Percentiles rank a stretch among this genome's conserved stretches.
Conservation (phyloP, 2,329 filamentous ascomycete species). For the Septoria petroselini region DNA sequence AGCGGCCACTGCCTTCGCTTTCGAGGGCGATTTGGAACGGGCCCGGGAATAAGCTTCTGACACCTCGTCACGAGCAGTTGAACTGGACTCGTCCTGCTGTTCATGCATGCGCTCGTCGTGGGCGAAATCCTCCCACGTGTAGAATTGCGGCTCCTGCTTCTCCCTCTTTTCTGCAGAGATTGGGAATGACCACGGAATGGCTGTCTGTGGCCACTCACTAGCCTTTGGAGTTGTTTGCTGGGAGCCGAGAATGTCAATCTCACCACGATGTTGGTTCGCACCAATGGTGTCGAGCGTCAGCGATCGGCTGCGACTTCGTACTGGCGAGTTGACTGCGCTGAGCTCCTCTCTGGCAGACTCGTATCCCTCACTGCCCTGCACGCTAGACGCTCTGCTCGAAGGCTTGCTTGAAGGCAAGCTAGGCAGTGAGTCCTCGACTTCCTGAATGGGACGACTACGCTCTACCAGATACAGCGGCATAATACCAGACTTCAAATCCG, state of each 20-base stretch:
- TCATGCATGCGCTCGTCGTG: constrained; percentile 34
- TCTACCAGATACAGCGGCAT: constrained; percentile 76
- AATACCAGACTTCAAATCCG: constrained; percentile 58
- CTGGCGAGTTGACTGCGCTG: constrained; percentile 22
- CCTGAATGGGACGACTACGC: constrained; percentile 51
- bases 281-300: constrained; percentile 30
- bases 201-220: constrained; percentile 41
- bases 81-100: constrained; percentile 9
- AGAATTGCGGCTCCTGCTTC: constrained; percentile 38
- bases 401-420: constrained; percentile 51
- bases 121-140: constrained; percentile 40
- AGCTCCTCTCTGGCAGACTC: constrained; percentile 44
- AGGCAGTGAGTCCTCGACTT: constrained; percentile 49
- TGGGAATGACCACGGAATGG: constrained; percentile 12
- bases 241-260: constrained; percentile 54
- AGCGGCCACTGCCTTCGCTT: constrained; percentile 27
- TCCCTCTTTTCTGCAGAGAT: constrained; percentile 19
- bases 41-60: constrained; percentile 2
- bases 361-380: constrained; percentile 41
- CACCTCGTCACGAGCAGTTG: neutral
- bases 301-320: constrained; percentile 9
- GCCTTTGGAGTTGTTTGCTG: constrained; percentile 68
- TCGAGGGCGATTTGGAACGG: constrained; percentile 18
- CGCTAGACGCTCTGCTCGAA: constrained; percentile 42
- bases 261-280: constrained; percentile 22